These are phyloP conservation scores for Pyricularia pennisetigena DNA, from an alignment of 2,329 filamentous ascomycete genomes.

Conservation along the genomic window DNA sequence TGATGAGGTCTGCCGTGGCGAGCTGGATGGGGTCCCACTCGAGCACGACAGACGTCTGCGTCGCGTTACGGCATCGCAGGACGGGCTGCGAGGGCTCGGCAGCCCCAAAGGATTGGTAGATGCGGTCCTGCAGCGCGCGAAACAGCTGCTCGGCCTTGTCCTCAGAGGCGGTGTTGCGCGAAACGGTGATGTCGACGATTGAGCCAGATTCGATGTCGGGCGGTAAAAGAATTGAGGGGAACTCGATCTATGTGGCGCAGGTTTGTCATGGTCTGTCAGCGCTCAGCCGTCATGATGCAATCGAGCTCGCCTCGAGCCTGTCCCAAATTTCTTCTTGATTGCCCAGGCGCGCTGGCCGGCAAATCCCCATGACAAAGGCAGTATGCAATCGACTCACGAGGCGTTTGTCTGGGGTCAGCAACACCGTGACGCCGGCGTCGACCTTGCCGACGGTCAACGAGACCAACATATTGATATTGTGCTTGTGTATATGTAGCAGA, in stretches of 20 bases:
- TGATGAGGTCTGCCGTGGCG: constrained; percentile 84
- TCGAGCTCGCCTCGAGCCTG: background rate
- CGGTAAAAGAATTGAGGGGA: constrained; percentile 92
- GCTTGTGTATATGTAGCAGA: background rate
- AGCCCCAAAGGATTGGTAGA: constrained; percentile 78
- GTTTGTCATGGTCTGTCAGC: background rate
- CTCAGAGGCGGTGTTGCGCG: constrained; percentile 77
- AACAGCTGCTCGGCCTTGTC: constrained; percentile 65
- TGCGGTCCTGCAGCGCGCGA: constrained; percentile 76
- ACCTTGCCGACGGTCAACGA: constrained; percentile 98
- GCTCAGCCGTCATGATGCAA: background rate
- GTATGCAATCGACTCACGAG: constrained; percentile 53
- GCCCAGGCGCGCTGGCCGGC: background rate
- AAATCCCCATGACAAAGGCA: background rate
- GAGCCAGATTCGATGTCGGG: constrained; percentile 91
- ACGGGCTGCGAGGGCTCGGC: constrained; percentile 65
- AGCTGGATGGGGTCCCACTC: constrained; percentile 96
- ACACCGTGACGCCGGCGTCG: constrained; percentile 93
- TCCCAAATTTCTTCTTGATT: background rate
- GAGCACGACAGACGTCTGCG: constrained; percentile 94
- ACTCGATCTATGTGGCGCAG: constrained; percentile 68
- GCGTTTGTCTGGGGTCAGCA: constrained; percentile 93
- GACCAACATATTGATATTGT: constrained; percentile 63
- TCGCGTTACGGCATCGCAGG: constrained; percentile 90
- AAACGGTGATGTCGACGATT: constrained; percentile 95